Evolutionary conservation across 73 alveolate species (phyloP).

Genomic region (Tetrahymena elliotti): DNA sequence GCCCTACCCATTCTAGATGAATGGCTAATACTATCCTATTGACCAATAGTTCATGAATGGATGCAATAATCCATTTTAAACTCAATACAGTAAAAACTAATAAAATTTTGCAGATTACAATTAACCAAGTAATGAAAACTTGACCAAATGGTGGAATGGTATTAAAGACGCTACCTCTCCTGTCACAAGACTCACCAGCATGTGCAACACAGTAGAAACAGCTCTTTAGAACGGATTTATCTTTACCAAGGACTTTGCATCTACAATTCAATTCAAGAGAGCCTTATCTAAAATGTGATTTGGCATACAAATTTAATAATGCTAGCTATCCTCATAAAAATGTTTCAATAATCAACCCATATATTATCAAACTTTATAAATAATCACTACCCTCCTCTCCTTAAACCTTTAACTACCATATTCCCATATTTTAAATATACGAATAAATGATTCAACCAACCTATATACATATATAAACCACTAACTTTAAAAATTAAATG

Average conservation of each 20-base stretch:
- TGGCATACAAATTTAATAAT: background rate
- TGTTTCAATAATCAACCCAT: background rate
- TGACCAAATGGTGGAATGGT: background rate
- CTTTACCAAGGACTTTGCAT: background rate
- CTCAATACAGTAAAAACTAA: background rate
- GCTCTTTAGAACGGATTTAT: background rate
- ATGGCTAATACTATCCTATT: background rate
- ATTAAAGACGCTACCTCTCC: background rate
- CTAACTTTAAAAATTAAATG: background rate
- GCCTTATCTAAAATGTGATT: background rate
- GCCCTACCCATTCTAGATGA: background rate
- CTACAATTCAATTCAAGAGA: background rate
- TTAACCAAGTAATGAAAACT: background rate
- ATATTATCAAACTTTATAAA: background rate
- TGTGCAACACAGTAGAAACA: background rate
- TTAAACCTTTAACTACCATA: too few species aligned
- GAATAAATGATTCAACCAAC: too few species aligned
- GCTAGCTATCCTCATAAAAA: background rate
- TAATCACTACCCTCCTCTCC: background rate
- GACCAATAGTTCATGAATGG: background rate
- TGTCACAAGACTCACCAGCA: background rate
- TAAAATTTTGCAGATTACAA: background rate
- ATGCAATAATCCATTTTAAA: background rate
- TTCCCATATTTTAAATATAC: too few species aligned
- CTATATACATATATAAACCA: background rate